Conservation (phyloP, 441 rosid species). For the Aleurites moluccanus region DNA sequence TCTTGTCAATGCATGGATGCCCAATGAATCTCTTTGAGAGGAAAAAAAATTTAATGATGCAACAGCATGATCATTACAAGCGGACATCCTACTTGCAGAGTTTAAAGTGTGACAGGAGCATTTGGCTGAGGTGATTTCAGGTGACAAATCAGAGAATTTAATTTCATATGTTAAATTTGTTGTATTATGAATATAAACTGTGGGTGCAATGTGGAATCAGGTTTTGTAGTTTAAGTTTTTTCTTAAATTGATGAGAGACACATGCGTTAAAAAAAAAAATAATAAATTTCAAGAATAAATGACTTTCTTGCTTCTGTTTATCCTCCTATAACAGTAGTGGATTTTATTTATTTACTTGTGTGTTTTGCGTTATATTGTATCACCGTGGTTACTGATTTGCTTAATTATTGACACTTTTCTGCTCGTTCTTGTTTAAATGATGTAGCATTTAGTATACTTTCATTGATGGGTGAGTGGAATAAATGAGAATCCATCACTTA, state of each 20-base stretch:
- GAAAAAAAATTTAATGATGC: slow-evolving; percentile 26
- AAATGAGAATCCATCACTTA: slow-evolving; percentile 20
- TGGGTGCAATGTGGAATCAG: slow-evolving; percentile 31
- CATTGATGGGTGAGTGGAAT: slow-evolving; percentile 5
- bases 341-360: not conserved
- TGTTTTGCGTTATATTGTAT: not conserved
- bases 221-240: slow-evolving; percentile 37
- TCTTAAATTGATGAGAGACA: slow-evolving; percentile 35
- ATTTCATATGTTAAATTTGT: slow-evolving; percentile 39
- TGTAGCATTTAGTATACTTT: not conserved
- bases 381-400: not conserved
- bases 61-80: slow-evolving; percentile 19
- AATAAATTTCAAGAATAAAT: slow-evolving; percentile 39
- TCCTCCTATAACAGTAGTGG: not conserved
- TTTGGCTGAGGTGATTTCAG: slow-evolving; percentile 38
- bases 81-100: slow-evolving; percentile 22
- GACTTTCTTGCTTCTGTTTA: slow-evolving; percentile 20
- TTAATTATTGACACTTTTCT: not conserved
- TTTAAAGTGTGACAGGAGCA: slow-evolving; percentile 31
- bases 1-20: slow-evolving; percentile 32
- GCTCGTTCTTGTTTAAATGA: slow-evolving; percentile 7
- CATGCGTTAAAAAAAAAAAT: not conserved
- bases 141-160: slow-evolving; percentile 45
- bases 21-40: slow-evolving; percentile 19
- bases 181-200: slow-evolving; percentile 31